A percentile compares a stretch with the other conserved stretches of the same genome.
Conservation (phyloP, 106 monocot genomes). For the Platanthera zijinensis region DNA sequence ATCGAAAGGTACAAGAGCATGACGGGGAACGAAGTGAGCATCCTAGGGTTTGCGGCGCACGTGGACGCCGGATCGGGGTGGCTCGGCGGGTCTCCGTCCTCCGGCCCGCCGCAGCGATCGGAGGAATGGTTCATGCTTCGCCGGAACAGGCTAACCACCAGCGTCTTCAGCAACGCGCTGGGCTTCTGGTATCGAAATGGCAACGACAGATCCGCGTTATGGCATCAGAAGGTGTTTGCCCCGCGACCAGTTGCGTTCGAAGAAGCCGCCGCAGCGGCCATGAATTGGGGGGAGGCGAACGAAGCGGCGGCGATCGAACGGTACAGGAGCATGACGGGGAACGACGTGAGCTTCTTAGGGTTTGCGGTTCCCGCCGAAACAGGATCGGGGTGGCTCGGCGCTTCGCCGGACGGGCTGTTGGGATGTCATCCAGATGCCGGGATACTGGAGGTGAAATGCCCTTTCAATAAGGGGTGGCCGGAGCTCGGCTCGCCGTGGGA, state of each 20-base stretch:
- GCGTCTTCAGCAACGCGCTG: conserved; percentile 87
- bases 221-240: conserved; percentile 78
- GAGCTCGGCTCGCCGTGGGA: conserved; percentile 84
- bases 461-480: conserved; percentile 87
- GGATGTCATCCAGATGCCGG: conserved; percentile 43
- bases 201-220: conserved; percentile 63
- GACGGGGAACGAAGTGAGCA: conserved; percentile 63
- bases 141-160: conserved; percentile 85
- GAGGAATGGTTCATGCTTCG: conserved; percentile 96
- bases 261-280: conserved; percentile 58
- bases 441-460: conserved; percentile 95
- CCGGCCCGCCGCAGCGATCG: conserved; percentile 63
- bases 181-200: conserved; percentile 96
- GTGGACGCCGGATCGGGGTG: conserved; percentile 50
- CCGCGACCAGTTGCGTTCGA: conserved; percentile 19
- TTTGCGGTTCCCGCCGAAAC: conserved; percentile 69
- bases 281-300: conserved; percentile 68
- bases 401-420: conserved; percentile 84
- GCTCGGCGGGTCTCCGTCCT: conserved; percentile 82
- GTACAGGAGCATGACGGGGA: conserved; percentile 77
- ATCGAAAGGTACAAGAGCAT: conserved; percentile 78
- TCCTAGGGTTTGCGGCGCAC: conserved; percentile 71
- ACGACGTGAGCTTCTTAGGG: conserved; percentile 57
- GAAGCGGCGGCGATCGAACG: conserved; percentile 66
- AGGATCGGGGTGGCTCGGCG: conserved; percentile 66